A percentile compares a stretch with the other conserved stretches of the same genome.
These are phyloP conservation scores for Ophiosphaerella narmari DNA, from an alignment of 2,329 filamentous ascomycete species.

Conservation along the genomic window DNA sequence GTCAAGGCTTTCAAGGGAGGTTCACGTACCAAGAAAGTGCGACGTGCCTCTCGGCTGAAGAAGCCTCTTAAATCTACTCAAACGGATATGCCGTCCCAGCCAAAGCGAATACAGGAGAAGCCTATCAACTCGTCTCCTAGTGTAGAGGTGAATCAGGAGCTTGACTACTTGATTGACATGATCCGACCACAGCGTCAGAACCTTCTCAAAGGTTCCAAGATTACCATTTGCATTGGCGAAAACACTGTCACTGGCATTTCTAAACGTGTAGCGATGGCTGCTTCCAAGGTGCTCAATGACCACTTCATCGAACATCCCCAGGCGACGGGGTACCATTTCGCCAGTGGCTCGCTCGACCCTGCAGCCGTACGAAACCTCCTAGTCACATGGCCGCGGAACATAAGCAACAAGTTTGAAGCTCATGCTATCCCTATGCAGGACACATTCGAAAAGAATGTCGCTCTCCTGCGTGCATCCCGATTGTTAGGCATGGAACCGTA, in stretches of 20 bases:
- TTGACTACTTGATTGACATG: conserved; percentile 10
- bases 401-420: conserved; percentile 9
- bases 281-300: conserved; percentile 9
- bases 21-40: too few relatives aligned
- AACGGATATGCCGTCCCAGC: neutral
- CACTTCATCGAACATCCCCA: conserved; percentile 13
- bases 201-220: conserved; percentile 8
- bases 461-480: conserved; percentile 12
- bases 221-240: conserved; percentile 12
- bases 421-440: conserved; percentile 3
- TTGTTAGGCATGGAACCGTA: conserved; percentile 21
- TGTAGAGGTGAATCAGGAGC: conserved; percentile 2
- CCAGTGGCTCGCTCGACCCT: neutral
- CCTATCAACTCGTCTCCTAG: neutral
- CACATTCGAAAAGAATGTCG: conserved; percentile 9
- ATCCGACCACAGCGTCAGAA: conserved; percentile 10
- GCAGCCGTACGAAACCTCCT: conserved; percentile 11
- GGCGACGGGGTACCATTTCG: conserved; percentile 6
- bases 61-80: too few relatives aligned
- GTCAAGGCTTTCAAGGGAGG: too few relatives aligned
- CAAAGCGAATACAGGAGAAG: neutral
- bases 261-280: conserved; percentile 21
- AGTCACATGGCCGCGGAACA: conserved; percentile 9
- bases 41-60: too few relatives aligned
- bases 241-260: conserved; percentile 1